These are phyloP conservation scores for Hygrocybe punicea DNA, from an alignment of 768 basidiomycete genomes.

Conservation along the genomic window DNA sequence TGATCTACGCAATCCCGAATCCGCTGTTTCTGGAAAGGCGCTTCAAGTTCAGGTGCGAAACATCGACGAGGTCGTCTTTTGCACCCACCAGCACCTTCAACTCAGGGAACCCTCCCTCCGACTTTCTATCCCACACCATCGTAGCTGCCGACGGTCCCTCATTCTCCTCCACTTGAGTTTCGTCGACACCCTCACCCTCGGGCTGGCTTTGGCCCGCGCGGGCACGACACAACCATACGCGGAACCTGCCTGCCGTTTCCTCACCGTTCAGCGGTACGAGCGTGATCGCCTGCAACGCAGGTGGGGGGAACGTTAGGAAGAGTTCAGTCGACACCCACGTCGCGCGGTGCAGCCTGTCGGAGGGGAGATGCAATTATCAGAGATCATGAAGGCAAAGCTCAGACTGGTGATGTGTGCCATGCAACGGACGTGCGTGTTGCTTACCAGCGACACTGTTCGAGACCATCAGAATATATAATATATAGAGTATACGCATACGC, in stretches of 20 bases:
- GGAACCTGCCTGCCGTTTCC: constrained; percentile 86
- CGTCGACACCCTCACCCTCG: constrained; percentile 22
- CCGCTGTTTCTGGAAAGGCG: constrained; percentile 69
- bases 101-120: constrained; percentile 90
- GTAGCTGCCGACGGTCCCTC: constrained; percentile 27
- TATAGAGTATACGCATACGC: too few relatives aligned
- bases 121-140: constrained; percentile 86
- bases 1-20: constrained; percentile 83
- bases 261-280: constrained; percentile 72
- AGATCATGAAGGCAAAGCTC: too few relatives aligned
- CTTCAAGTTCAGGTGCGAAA: background rate
- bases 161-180: background rate
- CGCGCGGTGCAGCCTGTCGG: constrained; percentile 80
- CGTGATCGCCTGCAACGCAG: constrained; percentile 60
- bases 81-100: constrained; percentile 70
- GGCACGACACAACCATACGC: constrained; percentile 70
- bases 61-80: background rate
- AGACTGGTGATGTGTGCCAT: background rate
- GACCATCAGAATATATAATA: background rate
- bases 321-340: constrained; percentile 94
- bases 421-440: constrained; percentile 14
- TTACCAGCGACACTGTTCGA: constrained; percentile 73
- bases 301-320: constrained; percentile 85
- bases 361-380: too few relatives aligned
- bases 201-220: background rate